These are phyloP conservation scores for Trichoderma sp. DNA, from an alignment of 2,329 filamentous ascomycete genomes.

Conservation along the genomic window DNA sequence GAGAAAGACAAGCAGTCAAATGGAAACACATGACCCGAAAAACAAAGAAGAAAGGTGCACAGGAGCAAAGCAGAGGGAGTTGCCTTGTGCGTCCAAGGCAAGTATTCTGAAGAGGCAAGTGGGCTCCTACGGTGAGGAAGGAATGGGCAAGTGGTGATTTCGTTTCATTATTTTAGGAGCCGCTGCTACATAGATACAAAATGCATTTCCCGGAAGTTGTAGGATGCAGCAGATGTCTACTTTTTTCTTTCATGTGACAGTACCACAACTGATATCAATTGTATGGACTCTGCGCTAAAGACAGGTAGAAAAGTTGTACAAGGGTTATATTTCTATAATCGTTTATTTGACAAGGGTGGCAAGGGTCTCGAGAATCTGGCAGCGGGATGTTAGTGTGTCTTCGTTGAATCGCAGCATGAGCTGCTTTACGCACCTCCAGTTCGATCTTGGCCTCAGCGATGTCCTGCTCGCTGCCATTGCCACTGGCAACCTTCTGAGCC, in stretches of 20 bases:
- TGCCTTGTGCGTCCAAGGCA: background rate
- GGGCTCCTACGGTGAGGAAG: background rate
- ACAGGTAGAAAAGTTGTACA: conserved; percentile 41
- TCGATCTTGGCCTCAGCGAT: conserved; percentile 99
- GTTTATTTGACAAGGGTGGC: conserved; percentile 78
- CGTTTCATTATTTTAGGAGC: conserved; percentile 12
- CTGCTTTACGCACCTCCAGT: conserved; percentile 71
- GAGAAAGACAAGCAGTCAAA: background rate
- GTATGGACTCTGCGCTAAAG: conserved; percentile 37
- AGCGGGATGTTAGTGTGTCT: background rate
- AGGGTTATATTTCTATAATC: conserved; percentile 42
- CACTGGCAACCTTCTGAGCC: conserved; percentile 90
- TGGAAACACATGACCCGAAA: background rate
- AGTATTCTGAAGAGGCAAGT: background rate
- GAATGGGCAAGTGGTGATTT: background rate
- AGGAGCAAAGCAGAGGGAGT: background rate
- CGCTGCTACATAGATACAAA: conserved; percentile 2
- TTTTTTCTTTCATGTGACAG: conserved; percentile 22
- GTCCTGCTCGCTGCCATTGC: conserved; percentile 91
- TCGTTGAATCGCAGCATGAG: background rate
- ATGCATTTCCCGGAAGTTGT: conserved; percentile 3
- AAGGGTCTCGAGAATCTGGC: conserved; percentile 77
- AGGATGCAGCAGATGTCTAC: conserved; percentile 19
- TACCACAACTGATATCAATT: conserved; percentile 38
- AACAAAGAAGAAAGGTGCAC: background rate